Evolutionary conservation across 306 rosid genomes (phyloP), one percentile per base, ranked within the genome.

Genomic region (Cucumis cinereus): DNA sequence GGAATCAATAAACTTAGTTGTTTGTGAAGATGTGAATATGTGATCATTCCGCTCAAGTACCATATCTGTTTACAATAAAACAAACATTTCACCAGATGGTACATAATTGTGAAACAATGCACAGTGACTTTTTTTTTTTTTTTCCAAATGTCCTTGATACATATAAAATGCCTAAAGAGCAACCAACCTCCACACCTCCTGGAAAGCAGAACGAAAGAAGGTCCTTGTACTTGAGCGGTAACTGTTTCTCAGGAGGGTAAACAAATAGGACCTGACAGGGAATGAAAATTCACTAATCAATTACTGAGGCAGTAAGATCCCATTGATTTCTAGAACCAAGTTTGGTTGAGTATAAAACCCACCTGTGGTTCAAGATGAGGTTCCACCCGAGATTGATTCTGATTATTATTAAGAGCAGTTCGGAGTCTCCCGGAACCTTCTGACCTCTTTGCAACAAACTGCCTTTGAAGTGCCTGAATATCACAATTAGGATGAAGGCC

Each of bases 401-500:
- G 93, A 80, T 76, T 56, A 81, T 87, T 81, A 33, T 87, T 81
- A 33, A 91, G 92, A 14, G 88, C 84, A 82, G 86, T 89, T 69
- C 94, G 89, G 78, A 90, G 63, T 84, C 79, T 88, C 41, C 88
- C 89, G 20, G 93, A 81, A 71, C 88, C 90, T 76, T 93, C 96
- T 59, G 80, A 79, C 83, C 84, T 91, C 75, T 89, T 84, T 74
- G 82, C 84, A 81, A 82, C 84, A 81, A 81, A 91, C 82, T 86
- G 98, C 79, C 88, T 85, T 72, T 89, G 87, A 38, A 93, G 85
- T 77, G 96, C 87, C 81, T 87, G 93, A 84, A 88, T 80, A 80
- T 93, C 97, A 86, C 96, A 89, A 79, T 85, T 86, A 80, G 99
- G 99, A 82, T 92, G 92, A 79, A 94, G 99, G 56, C 99, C 99